phyloP scores from a whole-genome alignment of 352 stramenopile genomes.

The Phytophthora cactorum region DNA sequence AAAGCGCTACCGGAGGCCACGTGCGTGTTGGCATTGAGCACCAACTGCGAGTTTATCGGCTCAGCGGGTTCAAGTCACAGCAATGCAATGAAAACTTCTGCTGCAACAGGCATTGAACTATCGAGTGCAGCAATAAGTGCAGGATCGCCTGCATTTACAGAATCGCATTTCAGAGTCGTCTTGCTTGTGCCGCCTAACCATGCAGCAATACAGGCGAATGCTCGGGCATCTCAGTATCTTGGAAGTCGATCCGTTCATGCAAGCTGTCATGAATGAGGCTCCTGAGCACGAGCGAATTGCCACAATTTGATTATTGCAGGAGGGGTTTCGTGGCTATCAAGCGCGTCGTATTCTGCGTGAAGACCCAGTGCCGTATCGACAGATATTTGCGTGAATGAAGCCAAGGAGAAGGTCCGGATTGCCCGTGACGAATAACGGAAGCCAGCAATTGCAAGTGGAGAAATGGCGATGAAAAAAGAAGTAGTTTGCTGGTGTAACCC shows the following conservation, averaged over 20 bases:
- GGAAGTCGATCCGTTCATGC: slow-evolving; percentile 8
- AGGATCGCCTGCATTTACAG: slow-evolving; percentile 12
- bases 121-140: slow-evolving; percentile 20
- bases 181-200: not conserved
- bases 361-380: not conserved
- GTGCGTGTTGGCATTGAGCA: slow-evolving; percentile 35
- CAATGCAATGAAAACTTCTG: not conserved
- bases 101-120: slow-evolving; percentile 41
- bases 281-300: slow-evolving; percentile 5
- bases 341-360: not conserved
- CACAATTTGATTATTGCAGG: not conserved
- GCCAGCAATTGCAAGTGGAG: too few relatives aligned
- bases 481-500: too few relatives aligned
- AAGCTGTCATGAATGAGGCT: not conserved
- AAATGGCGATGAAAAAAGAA: too few relatives aligned
- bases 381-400: slow-evolving; percentile 1
- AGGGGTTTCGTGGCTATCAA: not conserved
- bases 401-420: too few relatives aligned
- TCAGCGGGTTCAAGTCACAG: not conserved
- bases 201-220: slow-evolving; percentile 6
- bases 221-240: not conserved
- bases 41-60: slow-evolving; percentile 32
- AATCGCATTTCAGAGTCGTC: not conserved
- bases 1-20: slow-evolving; percentile 22
- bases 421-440: too few relatives aligned